phyloP scores from a whole-genome alignment of 345 rosid genomes.

The Gossypium stocksii region DNA sequence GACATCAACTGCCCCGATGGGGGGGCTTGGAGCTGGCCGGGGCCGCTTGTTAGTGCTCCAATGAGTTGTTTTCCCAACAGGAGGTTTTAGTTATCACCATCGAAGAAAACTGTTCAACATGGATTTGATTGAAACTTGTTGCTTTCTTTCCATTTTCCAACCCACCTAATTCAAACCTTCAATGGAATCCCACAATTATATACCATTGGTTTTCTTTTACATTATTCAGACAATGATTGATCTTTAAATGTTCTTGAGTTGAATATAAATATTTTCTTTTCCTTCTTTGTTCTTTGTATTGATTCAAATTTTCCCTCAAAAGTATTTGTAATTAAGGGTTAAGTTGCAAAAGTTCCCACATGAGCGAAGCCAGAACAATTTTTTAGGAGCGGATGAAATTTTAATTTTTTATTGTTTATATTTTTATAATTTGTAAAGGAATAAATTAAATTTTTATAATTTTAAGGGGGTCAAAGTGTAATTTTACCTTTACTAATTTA shows the following conservation, averaged over 20 bases:
- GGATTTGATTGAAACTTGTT: slow-evolving; percentile 47
- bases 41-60: slow-evolving; percentile 31
- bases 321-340: not conserved
- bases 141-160: slow-evolving; percentile 24
- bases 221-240: no score
- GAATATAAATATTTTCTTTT: not conserved
- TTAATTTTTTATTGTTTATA: no score
- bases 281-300: not conserved
- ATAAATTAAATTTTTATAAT: no score
- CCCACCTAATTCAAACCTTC: slow-evolving; percentile 16
- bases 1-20: not conserved
- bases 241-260: no score
- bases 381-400: no score
- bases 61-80: slow-evolving; percentile 54
- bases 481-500: no score
- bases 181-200: slow-evolving; percentile 5
- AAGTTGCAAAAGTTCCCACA: not conserved
- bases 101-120: slow-evolving; percentile 27
- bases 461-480: no score
- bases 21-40: not conserved
- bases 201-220: no score
- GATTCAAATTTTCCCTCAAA: not conserved
- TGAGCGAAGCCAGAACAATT: no score
- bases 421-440: no score
- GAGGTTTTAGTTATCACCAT: slow-evolving; percentile 22